Evolutionary conservation across 2,329 filamentous ascomycete genomes (phyloP), one percentile per base, ranked within the genome.

Genomic region (Periconia sp.): DNA sequence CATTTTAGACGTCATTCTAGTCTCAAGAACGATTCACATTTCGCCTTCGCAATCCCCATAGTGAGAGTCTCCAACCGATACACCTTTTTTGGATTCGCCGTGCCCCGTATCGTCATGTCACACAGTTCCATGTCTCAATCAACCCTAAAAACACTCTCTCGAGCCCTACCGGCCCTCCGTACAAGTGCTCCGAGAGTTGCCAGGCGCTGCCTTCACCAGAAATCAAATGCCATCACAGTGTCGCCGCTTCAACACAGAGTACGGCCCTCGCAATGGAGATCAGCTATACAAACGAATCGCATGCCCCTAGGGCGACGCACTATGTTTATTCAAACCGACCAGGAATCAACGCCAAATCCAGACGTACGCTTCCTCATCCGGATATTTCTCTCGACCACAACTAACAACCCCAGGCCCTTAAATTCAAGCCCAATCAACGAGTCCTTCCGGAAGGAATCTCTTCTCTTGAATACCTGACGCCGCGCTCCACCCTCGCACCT

Each of bases 291-390:
- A 31, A 45, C 49, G 1, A 55, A 62, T 3, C 56, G 52, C 14
- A 49, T 56, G 19, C 52, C 56, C 11, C 49, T 65, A 19, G 55
- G 61, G 31, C 64, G 69, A 46, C 87, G 93, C 60, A 92, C 86
- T 20, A 96, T 99, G 75, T 99, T 97, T 80, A 99, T 99, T 70
- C 94, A 99, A 77, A 97, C 93, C 6, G 33, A 14, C 33, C 33
- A 13, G 11, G 93, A 97, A 71, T 85, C 83, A 61, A 99, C 94
- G 1, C 94, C 94, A 23, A 99, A 99, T 76, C 82, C 86, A n/a
- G 92, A 97, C 78, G 92, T 85, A 70, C 64, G 77, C 18, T 30
- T 18, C 17, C 17, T 9, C 6, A 17, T 27, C 20, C 33, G 8
- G 23, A 27, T 27, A 18, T 17, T 10, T 14, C 9, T 15, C 43